Evolutionary conservation across 805 yeast species (phyloP), one percentile per base, ranked within the genome.

Genomic region (Suhomyces prunicola): DNA sequence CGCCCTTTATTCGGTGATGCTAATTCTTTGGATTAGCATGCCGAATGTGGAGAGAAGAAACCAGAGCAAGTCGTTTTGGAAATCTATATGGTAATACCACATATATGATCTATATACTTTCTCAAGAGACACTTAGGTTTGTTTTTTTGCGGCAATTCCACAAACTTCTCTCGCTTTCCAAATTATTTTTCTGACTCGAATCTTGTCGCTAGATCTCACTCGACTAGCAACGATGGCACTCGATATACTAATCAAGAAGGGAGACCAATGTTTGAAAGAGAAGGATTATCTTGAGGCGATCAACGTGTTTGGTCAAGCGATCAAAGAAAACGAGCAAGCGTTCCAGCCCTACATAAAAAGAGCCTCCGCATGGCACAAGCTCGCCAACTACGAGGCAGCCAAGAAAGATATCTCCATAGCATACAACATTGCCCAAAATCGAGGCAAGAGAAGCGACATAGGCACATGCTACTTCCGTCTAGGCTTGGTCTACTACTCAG

Each of bases 381-480:
- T 76, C 46, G 68, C 73, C 52, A 72, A 79, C 51, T 77, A 73
- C 66, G 82, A 79, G 44, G 66, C 64, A 22, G 83, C 88, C 2
- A 67, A 78, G 47, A 67, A 69, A 2, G 80, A 78, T 59, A 73
- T 83, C 31, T 58, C 70, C 5, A 66, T 68, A 31, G 85, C 87
- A 0, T 66, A 76, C 44, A 58, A 64, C 2, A 58, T 78, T 29
- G 86, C 87, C 1, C 69, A 72, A 41, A 67, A 65, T 5, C 64
- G 78, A 36, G 83, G 83, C 0, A 79, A 74, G 52, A 64, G 82
- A 48, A 65, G 65, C 2, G 78, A 77, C 23, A 74, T 82, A 35
- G 83, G 80, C 1, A 60, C 71, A 17, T 77, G 82, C 33, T 72
- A 79, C 59, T 82, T 78, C 59, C 70, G 83, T 22, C 67, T 77